These are phyloP conservation scores for Cadophora gregata DNA, from an alignment of 2,329 filamentous ascomycete genomes.

Conservation along the genomic window DNA sequence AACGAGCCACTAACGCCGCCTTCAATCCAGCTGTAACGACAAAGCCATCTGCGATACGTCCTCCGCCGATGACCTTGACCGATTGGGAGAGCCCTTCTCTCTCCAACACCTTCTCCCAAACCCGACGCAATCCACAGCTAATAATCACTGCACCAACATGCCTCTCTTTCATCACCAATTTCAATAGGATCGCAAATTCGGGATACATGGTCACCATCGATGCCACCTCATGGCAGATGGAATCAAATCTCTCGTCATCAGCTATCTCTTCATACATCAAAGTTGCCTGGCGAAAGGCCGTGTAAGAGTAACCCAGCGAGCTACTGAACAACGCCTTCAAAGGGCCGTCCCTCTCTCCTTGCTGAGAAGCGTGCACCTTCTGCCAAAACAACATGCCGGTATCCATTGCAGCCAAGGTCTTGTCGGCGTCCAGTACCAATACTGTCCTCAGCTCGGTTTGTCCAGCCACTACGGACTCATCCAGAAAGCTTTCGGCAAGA, in stretches of 20 bases:
- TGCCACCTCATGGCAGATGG: conserved; percentile 53
- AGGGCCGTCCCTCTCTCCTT: conserved; percentile 27
- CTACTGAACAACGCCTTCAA: conserved; percentile 56
- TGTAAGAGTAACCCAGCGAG: conserved; percentile 56
- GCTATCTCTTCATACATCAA: conserved; percentile 57
- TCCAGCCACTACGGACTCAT: conserved; percentile 25
- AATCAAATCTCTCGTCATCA: conserved; percentile 49
- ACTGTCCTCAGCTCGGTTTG: conserved; percentile 48
- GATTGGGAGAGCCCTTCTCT: conserved; percentile 47
- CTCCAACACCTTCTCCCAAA: conserved; percentile 63
- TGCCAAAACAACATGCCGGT: conserved; percentile 60
- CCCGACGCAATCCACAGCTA: conserved; percentile 57
- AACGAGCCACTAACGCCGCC: conserved; percentile 50
- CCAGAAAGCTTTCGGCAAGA: conserved; percentile 20
- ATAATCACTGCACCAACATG: conserved; percentile 57
- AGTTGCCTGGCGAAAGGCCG: conserved; percentile 59
- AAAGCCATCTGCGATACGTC: conserved; percentile 52
- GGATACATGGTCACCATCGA: conserved; percentile 50
- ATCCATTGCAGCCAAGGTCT: conserved; percentile 58
- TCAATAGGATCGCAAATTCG: conserved; percentile 55
- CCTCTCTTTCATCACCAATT: conserved; percentile 37
- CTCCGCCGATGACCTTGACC: conserved; percentile 60
- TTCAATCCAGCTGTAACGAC: conserved; percentile 60
- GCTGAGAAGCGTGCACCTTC: too few relatives aligned
- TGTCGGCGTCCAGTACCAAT: conserved; percentile 64